Conservation (phyloP, 768 basidiomycete species). For the Psilocybe sp. region DNA sequence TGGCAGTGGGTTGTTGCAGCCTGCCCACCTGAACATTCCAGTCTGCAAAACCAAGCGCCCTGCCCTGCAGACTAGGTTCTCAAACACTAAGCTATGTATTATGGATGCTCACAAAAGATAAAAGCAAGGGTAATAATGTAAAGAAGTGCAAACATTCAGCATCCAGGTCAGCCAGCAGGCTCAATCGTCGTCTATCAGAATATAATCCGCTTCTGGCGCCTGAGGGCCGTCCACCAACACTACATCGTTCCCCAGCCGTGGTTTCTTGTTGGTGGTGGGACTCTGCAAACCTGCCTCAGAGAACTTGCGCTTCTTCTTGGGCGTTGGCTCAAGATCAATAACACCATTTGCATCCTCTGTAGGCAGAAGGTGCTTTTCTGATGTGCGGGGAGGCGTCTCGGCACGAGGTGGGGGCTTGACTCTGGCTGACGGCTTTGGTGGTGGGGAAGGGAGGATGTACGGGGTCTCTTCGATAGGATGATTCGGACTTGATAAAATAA, state of each 20-base stretch:
- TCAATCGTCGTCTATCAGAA: constrained; percentile 3
- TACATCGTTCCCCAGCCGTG: constrained; percentile 72
- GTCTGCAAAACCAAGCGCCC: too few species aligned
- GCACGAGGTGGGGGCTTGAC: constrained; percentile 36
- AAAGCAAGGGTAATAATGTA: too few species aligned
- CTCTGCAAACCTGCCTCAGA: constrained; percentile 14
- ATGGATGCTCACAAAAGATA: too few species aligned
- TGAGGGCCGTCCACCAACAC: constrained; percentile 56
- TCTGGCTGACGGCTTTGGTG: constrained; percentile 54
- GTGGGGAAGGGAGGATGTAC: constrained; percentile 61
- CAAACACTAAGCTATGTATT: too few species aligned
- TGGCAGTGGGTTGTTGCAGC: too few species aligned
- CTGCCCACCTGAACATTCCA: too few species aligned
- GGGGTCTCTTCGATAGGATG: constrained; percentile 50
- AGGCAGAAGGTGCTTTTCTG: constrained; percentile 55
- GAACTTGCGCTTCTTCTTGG: constrained; percentile 44
- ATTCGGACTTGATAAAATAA: constrained; percentile 40
- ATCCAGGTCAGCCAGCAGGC: too few species aligned
- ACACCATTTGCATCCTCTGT: constrained; percentile 55
- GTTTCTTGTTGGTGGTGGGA: constrained; percentile 60
- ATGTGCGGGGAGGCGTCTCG: constrained; percentile 37
- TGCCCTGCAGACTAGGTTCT: too few species aligned
- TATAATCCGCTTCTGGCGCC: constrained; percentile 1
- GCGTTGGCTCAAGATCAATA: constrained; percentile 50
- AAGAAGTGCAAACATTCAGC: too few species aligned